Base-by-base conservation (phyloP, 768 basidiomycete genomes). In the Suillus hirtellus region DNA sequence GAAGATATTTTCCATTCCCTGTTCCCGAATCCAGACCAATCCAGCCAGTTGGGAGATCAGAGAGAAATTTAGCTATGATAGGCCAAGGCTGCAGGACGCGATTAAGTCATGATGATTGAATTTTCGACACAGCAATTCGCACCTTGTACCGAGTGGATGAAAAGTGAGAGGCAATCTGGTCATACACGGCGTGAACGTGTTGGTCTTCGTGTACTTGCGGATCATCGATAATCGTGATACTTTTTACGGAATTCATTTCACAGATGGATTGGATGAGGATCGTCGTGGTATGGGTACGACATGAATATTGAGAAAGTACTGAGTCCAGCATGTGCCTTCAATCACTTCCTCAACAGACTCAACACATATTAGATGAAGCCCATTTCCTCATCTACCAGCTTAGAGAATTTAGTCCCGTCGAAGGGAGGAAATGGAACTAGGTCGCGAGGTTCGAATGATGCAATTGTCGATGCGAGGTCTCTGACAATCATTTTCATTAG, bases 1-100 rank as follows among this genome's bases (percentile, higher is more conserved):
- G 89, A 2, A 99, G 84, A 77, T 99, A 99, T 82, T 99, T 99
- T 52, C 97, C 97, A 68, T 99, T 99, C 1, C 97, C 97, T 31
- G 94, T 94, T 6, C 97, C 97, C 31, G 93, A 91, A 74, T 99
- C 97, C 31, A 99, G 82, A 12, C 96, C 96, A 42, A 97, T 79
- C 79, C 87, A 93, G 31, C 93, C 90, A 21, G 87, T 77, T 15
- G 90, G 84, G 15, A 97, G 72, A 47, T 82, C 84, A 8, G 84
- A 80, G 31, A 97, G 80, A 74, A 96, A 97, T 47, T 77, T 71
- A 17, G 87, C 83, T 54, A 96, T 89, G 64, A 96, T 84, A 5
- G 96, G 95, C 95, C 93, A 96, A 65, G 93, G 93, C 93, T 95
- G 60, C 47, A 38, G n/a, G 60, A 15, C 34, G 14, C 8, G 17